Percentiles rank a stretch among this genome's conserved stretches.
Conservation (phyloP, 768 basidiomycete genomes). For the Suillus bovinus region DNA sequence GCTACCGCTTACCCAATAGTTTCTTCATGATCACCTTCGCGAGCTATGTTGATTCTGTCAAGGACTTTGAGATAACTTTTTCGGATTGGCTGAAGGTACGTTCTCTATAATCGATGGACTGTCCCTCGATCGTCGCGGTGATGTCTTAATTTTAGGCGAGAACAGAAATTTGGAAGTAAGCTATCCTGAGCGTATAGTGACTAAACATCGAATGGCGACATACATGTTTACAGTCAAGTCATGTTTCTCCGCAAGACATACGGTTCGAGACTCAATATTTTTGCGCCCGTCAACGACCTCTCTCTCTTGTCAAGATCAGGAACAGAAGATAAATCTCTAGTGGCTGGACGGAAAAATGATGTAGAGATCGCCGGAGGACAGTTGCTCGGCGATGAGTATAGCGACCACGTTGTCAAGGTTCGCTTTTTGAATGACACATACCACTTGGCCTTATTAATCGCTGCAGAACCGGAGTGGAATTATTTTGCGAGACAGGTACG, state of each 20-base stretch:
- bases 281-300: slow-evolving; percentile 88
- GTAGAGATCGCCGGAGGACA: slow-evolving; percentile 78
- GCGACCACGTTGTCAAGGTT: slow-evolving; percentile 90
- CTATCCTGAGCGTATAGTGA: slow-evolving; percentile 10
- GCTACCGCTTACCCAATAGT: slow-evolving; percentile 37
- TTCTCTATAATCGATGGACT: neutral
- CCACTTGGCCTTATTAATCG: neutral
- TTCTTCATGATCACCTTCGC: slow-evolving; percentile 96
- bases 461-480: slow-evolving; percentile 86
- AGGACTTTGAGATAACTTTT: slow-evolving; percentile 69
- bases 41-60: slow-evolving; percentile 74
- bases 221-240: slow-evolving; percentile 62
- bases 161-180: slow-evolving; percentile 93
- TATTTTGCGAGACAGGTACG: slow-evolving; percentile 85
- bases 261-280: slow-evolving; percentile 84
- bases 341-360: slow-evolving; percentile 73
- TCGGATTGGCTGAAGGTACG: slow-evolving; percentile 83
- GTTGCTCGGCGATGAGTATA: slow-evolving; percentile 93
- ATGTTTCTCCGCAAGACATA: slow-evolving; percentile 79
- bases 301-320: slow-evolving; percentile 76
- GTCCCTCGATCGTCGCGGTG: neutral
- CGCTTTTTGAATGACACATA: slow-evolving; percentile 14
- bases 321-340: slow-evolving; percentile 52
- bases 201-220: neutral
- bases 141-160: slow-evolving; percentile 48